Evolutionary conservation across 257 asterid species (phyloP).

Genomic region (Solanum pinnatisectum): DNA sequence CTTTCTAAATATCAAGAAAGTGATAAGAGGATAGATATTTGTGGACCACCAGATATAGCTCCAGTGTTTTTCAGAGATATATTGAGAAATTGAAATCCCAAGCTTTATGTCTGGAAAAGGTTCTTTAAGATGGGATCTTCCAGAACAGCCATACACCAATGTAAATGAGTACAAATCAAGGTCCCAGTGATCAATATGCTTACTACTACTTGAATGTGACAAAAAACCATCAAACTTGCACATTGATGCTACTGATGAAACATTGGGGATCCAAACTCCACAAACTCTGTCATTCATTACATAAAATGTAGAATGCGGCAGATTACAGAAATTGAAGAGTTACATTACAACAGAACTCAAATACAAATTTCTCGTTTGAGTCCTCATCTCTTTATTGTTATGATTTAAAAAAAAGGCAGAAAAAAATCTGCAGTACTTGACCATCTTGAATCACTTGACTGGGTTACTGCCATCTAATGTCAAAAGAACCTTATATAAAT

Average conservation of each 20-base stretch:
- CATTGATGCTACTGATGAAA: neutral
- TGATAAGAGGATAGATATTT: neutral
- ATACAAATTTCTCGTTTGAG: neutral
- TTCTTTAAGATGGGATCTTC: neutral
- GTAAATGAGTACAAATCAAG: neutral
- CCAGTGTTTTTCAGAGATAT: neutral
- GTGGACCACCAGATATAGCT: conserved; percentile 5
- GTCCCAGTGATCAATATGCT: neutral
- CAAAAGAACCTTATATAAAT: conserved; percentile 86
- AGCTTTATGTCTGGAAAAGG: neutral
- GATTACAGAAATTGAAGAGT: neutral
- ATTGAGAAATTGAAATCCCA: neutral
- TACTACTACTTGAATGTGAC: neutral
- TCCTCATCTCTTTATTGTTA: neutral
- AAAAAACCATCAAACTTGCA: neutral
- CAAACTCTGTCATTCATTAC: neutral
- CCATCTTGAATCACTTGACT: neutral
- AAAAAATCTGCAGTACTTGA: neutral
- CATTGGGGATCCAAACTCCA: neutral
- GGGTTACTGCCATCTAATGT: conserved; percentile 69
- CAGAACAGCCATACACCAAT: neutral
- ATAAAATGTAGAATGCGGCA: neutral
- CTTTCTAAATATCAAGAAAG: neutral
- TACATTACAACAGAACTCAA: neutral
- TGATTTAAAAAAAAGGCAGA: neutral